These are phyloP conservation scores for Oldenlandia corymbosa DNA, from an alignment of 257 asterid genomes.

Conservation along the genomic window DNA sequence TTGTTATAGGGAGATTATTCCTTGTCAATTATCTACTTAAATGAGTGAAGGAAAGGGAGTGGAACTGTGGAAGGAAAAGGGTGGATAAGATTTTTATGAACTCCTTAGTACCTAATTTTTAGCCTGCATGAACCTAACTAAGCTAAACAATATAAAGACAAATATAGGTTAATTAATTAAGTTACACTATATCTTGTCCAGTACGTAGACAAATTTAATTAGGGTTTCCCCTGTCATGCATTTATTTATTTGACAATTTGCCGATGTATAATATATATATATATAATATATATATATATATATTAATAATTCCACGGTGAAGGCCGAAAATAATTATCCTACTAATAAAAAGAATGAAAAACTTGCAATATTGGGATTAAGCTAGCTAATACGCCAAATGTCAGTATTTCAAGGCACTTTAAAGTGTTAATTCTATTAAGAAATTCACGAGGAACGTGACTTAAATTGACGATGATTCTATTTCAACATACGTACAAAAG, in stretches of 20 bases:
- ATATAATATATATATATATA: no score
- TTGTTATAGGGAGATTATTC: no score
- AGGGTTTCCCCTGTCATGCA: background rate
- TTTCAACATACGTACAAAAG: slow-evolving; percentile 12
- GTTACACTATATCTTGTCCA: background rate
- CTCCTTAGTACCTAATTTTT: background rate
- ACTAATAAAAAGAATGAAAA: no score
- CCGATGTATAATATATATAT: no score
- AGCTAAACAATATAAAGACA: background rate
- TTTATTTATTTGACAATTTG: no score
- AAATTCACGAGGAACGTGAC: slow-evolving; percentile 12
- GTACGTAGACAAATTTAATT: background rate
- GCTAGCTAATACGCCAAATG: no score
- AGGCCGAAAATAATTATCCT: no score
- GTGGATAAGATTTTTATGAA: slow-evolving; percentile 12
- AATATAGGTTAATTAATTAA: slow-evolving; percentile 1
- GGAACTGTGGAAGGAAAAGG: background rate
- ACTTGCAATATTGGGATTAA: no score
- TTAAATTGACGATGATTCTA: slow-evolving; percentile 15
- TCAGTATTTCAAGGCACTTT: slow-evolving; percentile 12
- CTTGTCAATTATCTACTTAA: no score
- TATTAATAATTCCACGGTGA: no score
- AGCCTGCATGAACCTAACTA: background rate
- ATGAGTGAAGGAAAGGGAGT: no score
- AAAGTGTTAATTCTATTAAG: slow-evolving; percentile 1